phyloP scores from a whole-genome alignment of 2,329 filamentous ascomycete genomes.

The Claviceps lovelessii region DNA sequence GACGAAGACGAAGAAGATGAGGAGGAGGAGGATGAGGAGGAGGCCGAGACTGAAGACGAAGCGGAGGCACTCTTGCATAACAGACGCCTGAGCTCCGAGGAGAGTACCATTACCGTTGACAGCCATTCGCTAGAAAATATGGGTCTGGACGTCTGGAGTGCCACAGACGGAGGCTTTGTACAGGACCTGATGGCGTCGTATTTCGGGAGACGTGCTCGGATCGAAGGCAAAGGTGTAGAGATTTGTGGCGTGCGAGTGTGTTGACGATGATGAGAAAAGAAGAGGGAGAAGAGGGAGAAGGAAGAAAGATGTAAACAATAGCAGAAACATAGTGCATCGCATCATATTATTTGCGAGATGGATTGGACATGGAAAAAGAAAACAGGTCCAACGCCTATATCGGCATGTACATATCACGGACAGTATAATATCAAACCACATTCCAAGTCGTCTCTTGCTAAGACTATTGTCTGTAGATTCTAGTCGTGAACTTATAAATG shows the following conservation, averaged over 20 bases:
- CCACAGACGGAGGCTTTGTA: constrained; percentile 54
- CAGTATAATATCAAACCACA: too few relatives aligned
- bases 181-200: constrained; percentile 47
- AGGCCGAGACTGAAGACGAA: constrained; percentile 12
- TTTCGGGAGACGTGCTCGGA: constrained; percentile 47
- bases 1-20: constrained; percentile 18
- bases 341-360: too few relatives aligned
- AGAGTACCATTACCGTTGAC: constrained; percentile 37
- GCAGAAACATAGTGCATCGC: too few relatives aligned
- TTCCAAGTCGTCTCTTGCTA: too few relatives aligned
- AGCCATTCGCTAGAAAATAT: constrained; percentile 53
- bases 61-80: constrained; percentile 11
- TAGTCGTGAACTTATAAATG: too few relatives aligned
- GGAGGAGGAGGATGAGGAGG: constrained; percentile 18
- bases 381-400: too few relatives aligned
- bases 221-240: constrained; percentile 56
- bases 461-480: too few relatives aligned
- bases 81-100: constrained; percentile 18
- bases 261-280: constrained; percentile 16
- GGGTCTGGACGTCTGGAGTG: constrained; percentile 68
- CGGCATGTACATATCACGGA: too few relatives aligned
- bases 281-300: not conserved
- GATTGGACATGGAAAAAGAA: too few relatives aligned
- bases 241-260: constrained; percentile 62
- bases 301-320: too few relatives aligned